Evolutionary conservation across 2,329 filamentous ascomycete genomes (phyloP).

Genomic region (Fragosphaeria purpurea): DNA sequence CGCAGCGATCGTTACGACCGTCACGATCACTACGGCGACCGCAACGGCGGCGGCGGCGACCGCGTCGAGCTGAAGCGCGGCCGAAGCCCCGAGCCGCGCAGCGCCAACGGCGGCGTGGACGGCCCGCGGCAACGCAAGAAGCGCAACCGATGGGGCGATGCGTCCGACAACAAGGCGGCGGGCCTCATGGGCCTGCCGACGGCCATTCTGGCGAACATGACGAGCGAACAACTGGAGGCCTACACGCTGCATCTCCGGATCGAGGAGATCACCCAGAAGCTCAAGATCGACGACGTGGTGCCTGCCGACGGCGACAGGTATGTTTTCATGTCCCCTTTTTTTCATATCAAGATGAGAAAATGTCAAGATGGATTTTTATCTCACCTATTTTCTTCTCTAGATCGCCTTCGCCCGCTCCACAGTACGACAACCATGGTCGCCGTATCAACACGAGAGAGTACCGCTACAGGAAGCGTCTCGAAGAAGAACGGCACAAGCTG

Average conservation of each 20-base stretch:
- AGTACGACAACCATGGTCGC: constrained; percentile 98
- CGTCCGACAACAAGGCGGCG: constrained; percentile 95
- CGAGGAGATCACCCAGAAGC: constrained; percentile 98
- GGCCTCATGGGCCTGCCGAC: constrained; percentile 96
- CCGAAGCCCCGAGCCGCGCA: constrained; percentile 78
- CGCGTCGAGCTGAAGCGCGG: constrained; percentile 63
- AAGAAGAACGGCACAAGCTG: constrained; percentile 97
- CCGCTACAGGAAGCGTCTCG: constrained; percentile 93
- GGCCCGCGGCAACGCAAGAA: constrained; percentile 88
- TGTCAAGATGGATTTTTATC: too few relatives aligned
- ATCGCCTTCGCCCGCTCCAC: constrained; percentile 88
- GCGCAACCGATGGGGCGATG: constrained; percentile 97
- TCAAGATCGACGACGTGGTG: constrained; percentile 97
- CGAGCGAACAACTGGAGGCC: constrained; percentile 92
- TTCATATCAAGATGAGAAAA: background rate
- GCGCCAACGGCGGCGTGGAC: constrained; percentile 33
- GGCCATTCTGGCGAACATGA: constrained; percentile 95
- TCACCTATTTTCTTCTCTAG: constrained; percentile 34
- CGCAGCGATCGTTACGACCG: constrained; percentile 1
- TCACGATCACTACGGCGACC: constrained; percentile 24
- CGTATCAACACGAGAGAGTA: constrained; percentile 99
- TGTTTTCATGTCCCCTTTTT: constrained; percentile 23
- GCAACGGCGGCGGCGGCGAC: constrained; percentile 22
- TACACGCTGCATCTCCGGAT: constrained; percentile 95
- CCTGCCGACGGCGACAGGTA: constrained; percentile 93